Evolutionary conservation across 2,329 filamentous ascomycete genomes (phyloP).

Genomic region (Nothophaeocryptopus gaeumannii): DNA sequence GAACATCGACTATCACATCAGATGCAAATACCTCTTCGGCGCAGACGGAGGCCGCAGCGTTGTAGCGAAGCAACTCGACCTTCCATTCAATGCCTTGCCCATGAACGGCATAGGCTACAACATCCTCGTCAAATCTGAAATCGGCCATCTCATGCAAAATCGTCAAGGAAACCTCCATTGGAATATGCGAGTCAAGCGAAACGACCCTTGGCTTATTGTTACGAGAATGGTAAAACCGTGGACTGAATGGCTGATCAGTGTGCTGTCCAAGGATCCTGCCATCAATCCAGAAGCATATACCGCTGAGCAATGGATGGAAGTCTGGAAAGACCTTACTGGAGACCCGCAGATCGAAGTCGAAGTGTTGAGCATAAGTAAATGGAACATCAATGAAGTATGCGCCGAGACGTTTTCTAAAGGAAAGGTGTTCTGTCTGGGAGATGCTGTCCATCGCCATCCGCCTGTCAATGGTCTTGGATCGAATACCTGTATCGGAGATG

Average conservation of each 20-base stretch:
- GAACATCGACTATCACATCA: too few relatives aligned
- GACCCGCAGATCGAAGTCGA: conserved; percentile 50
- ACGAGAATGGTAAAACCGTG: conserved; percentile 59
- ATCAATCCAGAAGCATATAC: conserved; percentile 30
- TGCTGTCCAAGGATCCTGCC: conserved; percentile 39
- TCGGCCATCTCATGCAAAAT: conserved; percentile 47
- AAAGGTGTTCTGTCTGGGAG: conserved; percentile 54
- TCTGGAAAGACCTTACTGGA: conserved; percentile 43
- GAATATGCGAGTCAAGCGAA: conserved; percentile 35
- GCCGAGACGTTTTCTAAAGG: conserved; percentile 51
- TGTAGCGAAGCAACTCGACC: conserved; percentile 42
- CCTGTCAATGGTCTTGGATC: conserved; percentile 56
- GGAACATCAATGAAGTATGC: conserved; percentile 58
- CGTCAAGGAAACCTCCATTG: conserved; percentile 58
- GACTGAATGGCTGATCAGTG: conserved; percentile 51
- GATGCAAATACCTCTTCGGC: conserved; percentile 45
- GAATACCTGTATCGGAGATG: conserved; percentile 50
- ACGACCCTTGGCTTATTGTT: not conserved
- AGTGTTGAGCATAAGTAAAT: conserved; percentile 51
- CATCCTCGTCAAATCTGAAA: conserved; percentile 47
- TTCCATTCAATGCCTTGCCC: conserved; percentile 40
- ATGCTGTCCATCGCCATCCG: conserved; percentile 58
- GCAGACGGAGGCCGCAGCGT: conserved; percentile 50
- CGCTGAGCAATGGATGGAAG: too few relatives aligned
- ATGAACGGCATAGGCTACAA: conserved; percentile 47